Percentiles rank a stretch among this genome's conserved stretches.
phyloP scores from a whole-genome alignment of 2,329 filamentous ascomycete species.

The Helotiales sp. region DNA sequence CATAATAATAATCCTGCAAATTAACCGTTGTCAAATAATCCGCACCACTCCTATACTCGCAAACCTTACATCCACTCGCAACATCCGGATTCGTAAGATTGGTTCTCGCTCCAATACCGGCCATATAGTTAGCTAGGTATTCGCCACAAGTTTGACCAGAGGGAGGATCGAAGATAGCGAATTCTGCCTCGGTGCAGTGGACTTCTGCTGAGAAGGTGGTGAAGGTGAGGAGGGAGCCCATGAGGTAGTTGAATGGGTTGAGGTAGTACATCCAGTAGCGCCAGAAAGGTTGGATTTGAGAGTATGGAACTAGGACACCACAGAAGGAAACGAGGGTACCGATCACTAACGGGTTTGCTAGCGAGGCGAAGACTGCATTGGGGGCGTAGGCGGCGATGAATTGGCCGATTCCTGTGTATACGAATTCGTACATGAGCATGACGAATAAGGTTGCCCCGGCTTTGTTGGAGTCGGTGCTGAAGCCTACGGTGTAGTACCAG shows the following conservation, averaged over 20 bases:
- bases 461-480: slow-evolving; percentile 43
- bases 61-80: slow-evolving; percentile 56
- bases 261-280: slow-evolving; percentile 53
- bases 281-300: slow-evolving; percentile 37
- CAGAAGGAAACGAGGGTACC: slow-evolving; percentile 71
- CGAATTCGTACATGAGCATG: slow-evolving; percentile 59
- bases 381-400: slow-evolving; percentile 64
- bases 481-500: slow-evolving; percentile 61
- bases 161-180: slow-evolving; percentile 62
- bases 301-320: slow-evolving; percentile 73
- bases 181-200: slow-evolving; percentile 51
- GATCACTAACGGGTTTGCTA: slow-evolving; percentile 47
- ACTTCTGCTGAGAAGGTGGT: slow-evolving; percentile 54
- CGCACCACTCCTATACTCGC: slow-evolving; percentile 55
- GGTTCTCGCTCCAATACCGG: slow-evolving; percentile 44
- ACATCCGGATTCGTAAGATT: slow-evolving; percentile 62
- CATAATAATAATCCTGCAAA: slow-evolving; percentile 59
- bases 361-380: slow-evolving; percentile 58
- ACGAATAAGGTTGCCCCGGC: slow-evolving; percentile 54
- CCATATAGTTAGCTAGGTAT: slow-evolving; percentile 56
- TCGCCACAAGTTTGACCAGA: slow-evolving; percentile 59
- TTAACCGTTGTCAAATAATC: slow-evolving; percentile 63
- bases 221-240: slow-evolving; percentile 67
- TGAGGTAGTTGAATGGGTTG: slow-evolving; percentile 69
- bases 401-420: slow-evolving; percentile 62